Evolutionary conservation across 257 asterid genomes (phyloP).

Genomic region (Scutellaria baicalensis): DNA sequence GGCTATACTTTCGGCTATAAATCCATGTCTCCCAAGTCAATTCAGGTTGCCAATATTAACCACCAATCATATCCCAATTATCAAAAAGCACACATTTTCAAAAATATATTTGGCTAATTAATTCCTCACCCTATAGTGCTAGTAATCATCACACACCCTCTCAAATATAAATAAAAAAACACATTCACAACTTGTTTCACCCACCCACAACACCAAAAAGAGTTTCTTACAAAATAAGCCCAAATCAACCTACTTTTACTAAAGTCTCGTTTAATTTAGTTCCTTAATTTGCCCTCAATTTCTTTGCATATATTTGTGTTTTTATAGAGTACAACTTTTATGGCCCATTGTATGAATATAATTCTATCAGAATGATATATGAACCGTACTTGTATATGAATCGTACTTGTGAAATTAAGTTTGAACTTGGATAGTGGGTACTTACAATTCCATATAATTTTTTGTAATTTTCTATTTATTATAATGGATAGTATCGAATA

Average conservation of each 20-base stretch:
- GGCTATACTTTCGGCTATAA: conserved; percentile 39
- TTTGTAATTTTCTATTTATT: no score
- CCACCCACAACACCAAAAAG: conserved; percentile 19
- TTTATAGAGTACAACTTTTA: no score
- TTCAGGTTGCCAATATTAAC: conserved; percentile 8
- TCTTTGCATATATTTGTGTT: conserved; percentile 3
- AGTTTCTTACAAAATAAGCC: conserved; percentile 11
- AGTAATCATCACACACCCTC: conserved; percentile 34
- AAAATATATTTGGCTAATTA: not conserved
- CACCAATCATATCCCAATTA: conserved; percentile 54
- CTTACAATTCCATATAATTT: no score
- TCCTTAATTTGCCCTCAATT: conserved; percentile 11
- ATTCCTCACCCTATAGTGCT: conserved; percentile 17
- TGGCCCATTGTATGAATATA: no score
- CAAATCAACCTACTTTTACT: conserved; percentile 17
- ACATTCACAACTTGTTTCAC: conserved; percentile 19
- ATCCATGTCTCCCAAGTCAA: conserved; percentile 9
- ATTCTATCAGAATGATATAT: no score
- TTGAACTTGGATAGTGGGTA: no score
- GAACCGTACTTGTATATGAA: no score
- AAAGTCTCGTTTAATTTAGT: conserved; percentile 19
- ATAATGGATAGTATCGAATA: no score
- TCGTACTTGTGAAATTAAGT: no score
- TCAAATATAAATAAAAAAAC: not conserved
- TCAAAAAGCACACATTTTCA: conserved; percentile 16